A percentile compares a stretch with the other conserved stretches of the same genome.
phyloP scores from a whole-genome alignment of 148 eudicot species.

The Nepenthes mirabilis region DNA sequence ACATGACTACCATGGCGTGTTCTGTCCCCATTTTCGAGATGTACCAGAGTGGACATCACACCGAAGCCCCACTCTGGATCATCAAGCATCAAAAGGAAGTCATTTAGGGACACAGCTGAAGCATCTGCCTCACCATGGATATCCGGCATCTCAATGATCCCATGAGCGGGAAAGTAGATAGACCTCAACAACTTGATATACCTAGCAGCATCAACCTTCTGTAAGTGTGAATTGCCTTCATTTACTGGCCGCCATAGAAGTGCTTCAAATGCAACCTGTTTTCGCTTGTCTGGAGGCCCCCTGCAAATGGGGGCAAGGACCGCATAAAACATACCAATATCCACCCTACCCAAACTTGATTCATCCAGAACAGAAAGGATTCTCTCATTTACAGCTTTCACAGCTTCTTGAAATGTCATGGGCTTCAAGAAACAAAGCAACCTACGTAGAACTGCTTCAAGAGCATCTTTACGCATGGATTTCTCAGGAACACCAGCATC shows the following conservation, averaged over 20 bases:
- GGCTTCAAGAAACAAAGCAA: slow-evolving; percentile 81
- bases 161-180: slow-evolving; percentile 67
- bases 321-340: slow-evolving; percentile 96
- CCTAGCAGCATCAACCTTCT: slow-evolving; percentile 44
- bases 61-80: slow-evolving; percentile 92
- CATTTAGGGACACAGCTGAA: slow-evolving; percentile 44
- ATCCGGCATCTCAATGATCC: slow-evolving; percentile 72
- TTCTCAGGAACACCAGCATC: slow-evolving; percentile 74
- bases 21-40: slow-evolving; percentile 73
- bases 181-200: slow-evolving; percentile 71
- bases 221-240: slow-evolving; percentile 45
- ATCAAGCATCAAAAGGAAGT: slow-evolving; percentile 70
- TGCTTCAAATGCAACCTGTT: slow-evolving; percentile 71
- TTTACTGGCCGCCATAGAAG: slow-evolving; percentile 77
- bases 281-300: slow-evolving; percentile 65
- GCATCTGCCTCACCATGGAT: slow-evolving; percentile 64
- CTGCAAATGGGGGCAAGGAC: slow-evolving; percentile 75
- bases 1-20: slow-evolving; percentile 63
- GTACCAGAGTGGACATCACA: slow-evolving; percentile 57
- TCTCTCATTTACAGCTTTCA: slow-evolving; percentile 79
- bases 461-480: slow-evolving; percentile 73
- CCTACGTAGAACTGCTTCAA: slow-evolving; percentile 64
- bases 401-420: slow-evolving; percentile 84
- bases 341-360: slow-evolving; percentile 67
- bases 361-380: slow-evolving; percentile 74